These are phyloP conservation scores for Wickerhamomyces sp. DNA, from an alignment of 1,139 yeast genomes.

Conservation along the genomic window DNA sequence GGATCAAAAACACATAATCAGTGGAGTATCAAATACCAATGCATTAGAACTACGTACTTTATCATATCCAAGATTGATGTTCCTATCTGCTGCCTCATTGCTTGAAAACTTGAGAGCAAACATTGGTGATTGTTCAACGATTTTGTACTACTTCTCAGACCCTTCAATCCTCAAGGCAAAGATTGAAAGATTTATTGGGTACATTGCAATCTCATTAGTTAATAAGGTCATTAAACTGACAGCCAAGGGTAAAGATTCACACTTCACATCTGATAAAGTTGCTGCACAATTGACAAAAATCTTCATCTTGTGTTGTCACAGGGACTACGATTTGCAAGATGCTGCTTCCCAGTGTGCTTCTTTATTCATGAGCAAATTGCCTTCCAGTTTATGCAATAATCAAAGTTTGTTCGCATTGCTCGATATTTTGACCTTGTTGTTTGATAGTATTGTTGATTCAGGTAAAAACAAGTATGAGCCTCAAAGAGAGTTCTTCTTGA, in stretches of 20 bases:
- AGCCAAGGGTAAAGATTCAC: constrained; percentile 19
- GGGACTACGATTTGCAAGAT: constrained; percentile 69
- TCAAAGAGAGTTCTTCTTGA: constrained; percentile 60
- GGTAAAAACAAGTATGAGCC: constrained; percentile 86
- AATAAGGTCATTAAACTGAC: constrained; percentile 46
- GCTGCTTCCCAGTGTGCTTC: constrained; percentile 82
- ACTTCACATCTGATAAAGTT: constrained; percentile 53
- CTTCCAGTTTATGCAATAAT: constrained; percentile 76
- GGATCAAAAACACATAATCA: constrained; percentile 59
- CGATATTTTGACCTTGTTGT: constrained; percentile 73
- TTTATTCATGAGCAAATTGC: constrained; percentile 59
- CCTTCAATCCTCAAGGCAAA: constrained; percentile 63
- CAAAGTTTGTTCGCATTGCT: constrained; percentile 70
- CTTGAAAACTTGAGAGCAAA: constrained; percentile 76
- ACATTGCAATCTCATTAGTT: constrained; percentile 57
- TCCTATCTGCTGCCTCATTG: constrained; percentile 75
- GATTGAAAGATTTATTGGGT: constrained; percentile 65
- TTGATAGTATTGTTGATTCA: constrained; percentile 81
- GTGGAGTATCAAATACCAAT: constrained; percentile 28
- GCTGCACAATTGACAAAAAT: constrained; percentile 70
- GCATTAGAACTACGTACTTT: constrained; percentile 41
- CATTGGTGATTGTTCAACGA: constrained; percentile 75
- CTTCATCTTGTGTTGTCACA: constrained; percentile 70
- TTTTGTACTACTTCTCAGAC: constrained; percentile 76
- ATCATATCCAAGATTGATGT: constrained; percentile 81